Conservation (phyloP, 2,329 filamentous ascomycete genomes). For the Helotiales sp. region DNA sequence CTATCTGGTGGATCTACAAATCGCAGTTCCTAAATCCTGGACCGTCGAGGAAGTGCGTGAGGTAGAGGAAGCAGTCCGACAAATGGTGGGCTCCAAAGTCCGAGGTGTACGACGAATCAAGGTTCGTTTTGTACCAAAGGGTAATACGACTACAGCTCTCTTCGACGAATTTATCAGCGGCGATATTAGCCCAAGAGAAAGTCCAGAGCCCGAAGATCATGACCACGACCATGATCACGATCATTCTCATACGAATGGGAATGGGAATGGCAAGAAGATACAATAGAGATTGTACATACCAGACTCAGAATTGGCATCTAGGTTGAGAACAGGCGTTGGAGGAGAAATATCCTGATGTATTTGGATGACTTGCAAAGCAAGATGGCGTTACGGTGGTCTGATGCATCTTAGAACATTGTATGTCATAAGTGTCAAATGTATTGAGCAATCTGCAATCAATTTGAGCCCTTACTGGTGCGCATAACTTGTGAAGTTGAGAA, state of each 20-base stretch:
- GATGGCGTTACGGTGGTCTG: constrained; percentile 18
- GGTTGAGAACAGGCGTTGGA: constrained; percentile 8
- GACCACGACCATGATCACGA: constrained; percentile 43
- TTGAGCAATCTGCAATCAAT: background rate
- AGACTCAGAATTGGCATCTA: constrained; percentile 12
- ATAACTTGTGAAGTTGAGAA: constrained; percentile 6
- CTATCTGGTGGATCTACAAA: constrained; percentile 86
- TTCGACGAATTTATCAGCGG: constrained; percentile 79
- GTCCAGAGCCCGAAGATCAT: constrained; percentile 61
- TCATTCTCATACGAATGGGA: constrained; percentile 39
- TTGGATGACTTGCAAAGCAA: constrained; percentile 20
- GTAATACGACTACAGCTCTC: constrained; percentile 55
- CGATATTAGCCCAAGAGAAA: constrained; percentile 56
- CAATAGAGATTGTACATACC: constrained; percentile 28
- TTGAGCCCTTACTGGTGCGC: constrained; percentile 22
- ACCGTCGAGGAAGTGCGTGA: constrained; percentile 68
- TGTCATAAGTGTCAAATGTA: constrained; percentile 19
- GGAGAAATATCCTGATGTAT: background rate
- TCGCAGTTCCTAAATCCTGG: constrained; percentile 77
- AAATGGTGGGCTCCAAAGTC: constrained; percentile 72
- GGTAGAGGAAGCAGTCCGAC: constrained; percentile 73
- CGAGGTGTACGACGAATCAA: constrained; percentile 82
- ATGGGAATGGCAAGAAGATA: constrained; percentile 29
- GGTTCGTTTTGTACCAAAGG: constrained; percentile 77
- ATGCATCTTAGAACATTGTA: constrained; percentile 20